Evolutionary conservation across 257 asterid species (phyloP).

Genomic region (Salvia rosmarinus): DNA sequence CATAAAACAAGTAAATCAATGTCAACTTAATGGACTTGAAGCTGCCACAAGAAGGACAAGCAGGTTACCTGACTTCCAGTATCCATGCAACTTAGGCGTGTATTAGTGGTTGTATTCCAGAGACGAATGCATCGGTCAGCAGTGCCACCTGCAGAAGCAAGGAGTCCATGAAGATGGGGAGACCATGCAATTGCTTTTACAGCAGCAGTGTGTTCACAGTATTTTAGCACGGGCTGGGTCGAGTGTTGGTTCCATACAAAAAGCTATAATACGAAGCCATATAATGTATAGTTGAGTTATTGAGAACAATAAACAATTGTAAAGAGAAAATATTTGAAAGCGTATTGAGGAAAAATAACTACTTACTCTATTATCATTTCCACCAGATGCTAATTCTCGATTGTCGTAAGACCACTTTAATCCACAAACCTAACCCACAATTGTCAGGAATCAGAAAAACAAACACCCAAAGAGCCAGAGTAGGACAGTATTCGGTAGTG

Average conservation of each 20-base stretch:
- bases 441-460: conserved; percentile 10
- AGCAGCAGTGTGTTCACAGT: conserved; percentile 96
- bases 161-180: conserved; percentile 97
- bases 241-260: conserved; percentile 95
- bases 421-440: conserved; percentile 81
- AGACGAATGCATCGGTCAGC: conserved; percentile 97
- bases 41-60: neutral
- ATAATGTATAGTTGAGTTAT: conserved; percentile 1
- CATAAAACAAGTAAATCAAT: neutral
- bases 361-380: conserved; percentile 90
- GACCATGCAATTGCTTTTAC: conserved; percentile 99
- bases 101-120: conserved; percentile 90
- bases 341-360: conserved; percentile 12
- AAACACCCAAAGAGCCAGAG: neutral
- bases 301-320: neutral
- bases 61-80: conserved; percentile 93
- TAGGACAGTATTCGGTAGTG: neutral
- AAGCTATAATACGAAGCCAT: conserved; percentile 51
- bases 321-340: neutral
- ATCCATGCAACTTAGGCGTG: conserved; percentile 85
- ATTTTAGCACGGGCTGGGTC: conserved; percentile 80
- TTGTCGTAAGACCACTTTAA: conserved; percentile 97
- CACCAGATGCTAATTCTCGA: conserved; percentile 97
- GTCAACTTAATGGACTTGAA: neutral
- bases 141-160: conserved; percentile 98